Conservation (phyloP, 305 asterid species). For the Galium porrigens region DNA sequence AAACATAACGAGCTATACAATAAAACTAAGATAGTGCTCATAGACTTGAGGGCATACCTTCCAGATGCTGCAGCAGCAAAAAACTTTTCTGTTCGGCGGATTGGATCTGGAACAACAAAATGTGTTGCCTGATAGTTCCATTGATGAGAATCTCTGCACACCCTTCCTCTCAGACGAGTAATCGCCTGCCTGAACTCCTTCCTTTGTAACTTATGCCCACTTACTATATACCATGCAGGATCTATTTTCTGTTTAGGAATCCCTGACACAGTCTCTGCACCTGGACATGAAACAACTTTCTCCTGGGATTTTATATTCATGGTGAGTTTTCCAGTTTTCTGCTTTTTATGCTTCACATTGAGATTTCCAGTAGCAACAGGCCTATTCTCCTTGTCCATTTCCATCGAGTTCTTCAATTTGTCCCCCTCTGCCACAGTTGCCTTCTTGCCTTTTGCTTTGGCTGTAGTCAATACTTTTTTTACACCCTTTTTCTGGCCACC, state of each 20-base stretch:
- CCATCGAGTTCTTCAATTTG: slow-evolving; percentile 27
- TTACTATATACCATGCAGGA: slow-evolving; percentile 53
- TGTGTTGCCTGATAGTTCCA: slow-evolving; percentile 97
- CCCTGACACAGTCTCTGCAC: slow-evolving; percentile 1
- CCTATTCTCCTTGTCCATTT: slow-evolving; percentile 54
- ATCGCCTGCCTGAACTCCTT: slow-evolving; percentile 74
- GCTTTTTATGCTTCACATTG: slow-evolving; percentile 18
- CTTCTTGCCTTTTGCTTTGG: slow-evolving; percentile 19
- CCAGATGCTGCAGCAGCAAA: slow-evolving; percentile 96
- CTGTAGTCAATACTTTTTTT: slow-evolving; percentile 9
- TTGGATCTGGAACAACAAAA: slow-evolving; percentile 67
- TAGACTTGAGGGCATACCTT: slow-evolving; percentile 32
- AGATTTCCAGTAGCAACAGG: slow-evolving; percentile 23
- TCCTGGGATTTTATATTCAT: slow-evolving; percentile 18
- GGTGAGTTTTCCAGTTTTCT: slow-evolving; percentile 17
- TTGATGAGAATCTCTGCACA: slow-evolving; percentile 75
- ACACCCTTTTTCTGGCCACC: slow-evolving; percentile 12
- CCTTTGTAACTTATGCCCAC: slow-evolving; percentile 65
- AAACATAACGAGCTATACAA: not conserved
- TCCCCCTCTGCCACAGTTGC: slow-evolving; percentile 10
- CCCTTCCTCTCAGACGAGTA: slow-evolving; percentile 48
- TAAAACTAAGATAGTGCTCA: not conserved
- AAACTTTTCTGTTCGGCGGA: slow-evolving; percentile 73
- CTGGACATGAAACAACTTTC: slow-evolving; percentile 10
- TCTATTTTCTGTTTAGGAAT: slow-evolving; percentile 20